phyloP scores from a whole-genome alignment of 805 yeast genomes.

The Wickerhamomyces bisporus region DNA sequence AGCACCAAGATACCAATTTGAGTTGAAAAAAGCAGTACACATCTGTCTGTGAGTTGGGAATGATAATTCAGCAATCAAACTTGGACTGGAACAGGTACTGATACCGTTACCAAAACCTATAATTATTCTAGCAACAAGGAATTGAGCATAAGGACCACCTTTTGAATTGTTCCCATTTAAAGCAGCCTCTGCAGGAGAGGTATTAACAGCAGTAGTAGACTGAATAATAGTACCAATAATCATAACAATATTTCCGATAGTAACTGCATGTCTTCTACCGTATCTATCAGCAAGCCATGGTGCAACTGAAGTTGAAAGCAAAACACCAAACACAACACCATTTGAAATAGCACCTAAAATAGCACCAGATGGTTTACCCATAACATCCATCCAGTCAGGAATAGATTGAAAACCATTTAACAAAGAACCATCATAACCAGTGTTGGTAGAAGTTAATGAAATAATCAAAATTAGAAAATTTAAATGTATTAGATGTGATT shows the following conservation, averaged over 20 bases:
- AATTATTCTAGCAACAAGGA: conserved; percentile 33
- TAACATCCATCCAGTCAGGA: conserved; percentile 33
- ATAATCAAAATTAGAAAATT: conserved; percentile 34
- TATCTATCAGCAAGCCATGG: conserved; percentile 29
- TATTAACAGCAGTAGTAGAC: conserved; percentile 19
- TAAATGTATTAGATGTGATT: conserved; percentile 34
- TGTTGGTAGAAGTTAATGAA: conserved; percentile 42
- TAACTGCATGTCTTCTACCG: conserved; percentile 35
- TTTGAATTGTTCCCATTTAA: no score
- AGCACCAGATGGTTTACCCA: conserved; percentile 36
- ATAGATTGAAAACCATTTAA: conserved; percentile 47
- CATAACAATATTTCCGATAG: conserved; percentile 21
- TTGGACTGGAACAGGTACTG: conserved; percentile 41
- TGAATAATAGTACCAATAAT: conserved; percentile 24
- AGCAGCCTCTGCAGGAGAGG: background rate
- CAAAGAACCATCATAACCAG: conserved; percentile 45
- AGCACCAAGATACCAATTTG: conserved; percentile 47
- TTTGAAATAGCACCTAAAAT: conserved; percentile 36
- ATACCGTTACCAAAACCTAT: conserved; percentile 44
- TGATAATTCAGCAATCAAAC: conserved; percentile 47
- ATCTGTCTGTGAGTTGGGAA: conserved; percentile 39
- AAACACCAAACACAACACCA: conserved; percentile 38
- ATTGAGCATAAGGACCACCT: conserved; percentile 11
- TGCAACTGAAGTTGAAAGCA: conserved; percentile 27
- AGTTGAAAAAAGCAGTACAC: conserved; percentile 1